Evolutionary conservation across 352 stramenopile genomes (phyloP).

Genomic region (Pythium brachiatum): DNA sequence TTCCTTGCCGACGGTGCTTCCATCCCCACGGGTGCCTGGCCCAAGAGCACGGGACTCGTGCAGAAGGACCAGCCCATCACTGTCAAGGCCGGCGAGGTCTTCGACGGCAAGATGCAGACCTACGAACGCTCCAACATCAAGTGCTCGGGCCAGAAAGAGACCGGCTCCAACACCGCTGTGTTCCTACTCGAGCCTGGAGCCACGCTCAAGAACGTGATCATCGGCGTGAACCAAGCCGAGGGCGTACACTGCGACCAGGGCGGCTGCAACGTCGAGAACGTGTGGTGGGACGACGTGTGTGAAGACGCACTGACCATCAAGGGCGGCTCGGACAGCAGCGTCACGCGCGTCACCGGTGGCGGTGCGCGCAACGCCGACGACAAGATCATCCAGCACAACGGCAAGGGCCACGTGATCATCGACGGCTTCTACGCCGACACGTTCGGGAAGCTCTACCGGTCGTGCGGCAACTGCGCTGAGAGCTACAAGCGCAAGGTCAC

Average conservation of each 20-base stretch:
- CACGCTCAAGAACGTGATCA: too few species aligned
- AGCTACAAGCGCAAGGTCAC: conserved; percentile 32
- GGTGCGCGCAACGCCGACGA: conserved; percentile 41
- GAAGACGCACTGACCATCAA: conserved; percentile 47
- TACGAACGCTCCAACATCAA: conserved; percentile 28
- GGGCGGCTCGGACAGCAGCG: conserved; percentile 31
- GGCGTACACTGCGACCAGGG: conserved; percentile 31
- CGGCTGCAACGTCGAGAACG: conserved; percentile 47
- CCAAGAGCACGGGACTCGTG: conserved; percentile 22
- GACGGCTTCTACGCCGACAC: conserved; percentile 43
- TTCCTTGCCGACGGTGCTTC: too few species aligned
- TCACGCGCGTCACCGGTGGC: conserved; percentile 33
- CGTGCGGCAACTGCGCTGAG: conserved; percentile 32
- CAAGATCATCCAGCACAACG: conserved; percentile 56
- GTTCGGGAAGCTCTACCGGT: conserved; percentile 46
- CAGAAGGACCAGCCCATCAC: conserved; percentile 11
- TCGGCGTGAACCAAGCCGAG: conserved; percentile 28
- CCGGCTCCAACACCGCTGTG: conserved; percentile 7
- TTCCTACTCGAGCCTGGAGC: conserved; percentile 35
- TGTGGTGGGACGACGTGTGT: conserved; percentile 52
- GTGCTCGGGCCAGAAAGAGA: conserved; percentile 21
- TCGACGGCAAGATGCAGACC: conserved; percentile 37
- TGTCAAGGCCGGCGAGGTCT: too few species aligned
- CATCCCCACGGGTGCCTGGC: conserved; percentile 25
- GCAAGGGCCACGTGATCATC: conserved; percentile 34